Evolutionary conservation across 306 rosid genomes (phyloP), one percentile per base, ranked within the genome.

Genomic region (Cicer yamashitae): DNA sequence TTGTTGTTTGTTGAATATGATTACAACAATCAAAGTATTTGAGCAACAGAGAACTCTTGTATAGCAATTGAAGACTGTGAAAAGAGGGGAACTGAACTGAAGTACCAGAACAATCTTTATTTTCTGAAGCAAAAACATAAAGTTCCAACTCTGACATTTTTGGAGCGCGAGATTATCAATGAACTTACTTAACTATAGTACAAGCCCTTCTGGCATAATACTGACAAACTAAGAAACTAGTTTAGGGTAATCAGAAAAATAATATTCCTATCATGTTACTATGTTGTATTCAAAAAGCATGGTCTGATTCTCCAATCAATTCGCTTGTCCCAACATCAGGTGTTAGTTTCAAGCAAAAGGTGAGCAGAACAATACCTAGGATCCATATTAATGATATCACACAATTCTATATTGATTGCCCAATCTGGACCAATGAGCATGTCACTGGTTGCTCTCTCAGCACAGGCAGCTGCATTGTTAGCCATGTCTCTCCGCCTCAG

Each of bases 401-500:
- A 96, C 58, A 96, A 73, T 81, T 96, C 99, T 11, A 96, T 88
- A 82, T 96, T 96, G 63, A 96, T 74, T 38, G 98, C 98, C 99
- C 98, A 96, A 81, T 96, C 98, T 1, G 99, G 98, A 76, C 97
- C 96, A 38, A 87, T 90, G 83, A 96, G 87, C 97, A 92, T 84
- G 76, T 96, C 99, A 81, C 90, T 96, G 1, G 98, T 96, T 41
- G 98, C 98, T 87, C 96, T 96, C 85, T 96, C 97, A 8, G 93
- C 97, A 72, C 88, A 92, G 20, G 97, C 84, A 45, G 91, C 93
- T 10, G 92, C 98, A 74, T 86, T 82, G 74, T 83, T 84, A 70
- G 97, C 91, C 99, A 92, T 96, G 44, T 80, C 78, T 70, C 73
- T 69, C 53, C 18, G 12, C 14, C 34, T 71, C 70, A 76, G 14